phyloP scores from a whole-genome alignment of 139 green algal species.

The Picochlorum sp. region DNA sequence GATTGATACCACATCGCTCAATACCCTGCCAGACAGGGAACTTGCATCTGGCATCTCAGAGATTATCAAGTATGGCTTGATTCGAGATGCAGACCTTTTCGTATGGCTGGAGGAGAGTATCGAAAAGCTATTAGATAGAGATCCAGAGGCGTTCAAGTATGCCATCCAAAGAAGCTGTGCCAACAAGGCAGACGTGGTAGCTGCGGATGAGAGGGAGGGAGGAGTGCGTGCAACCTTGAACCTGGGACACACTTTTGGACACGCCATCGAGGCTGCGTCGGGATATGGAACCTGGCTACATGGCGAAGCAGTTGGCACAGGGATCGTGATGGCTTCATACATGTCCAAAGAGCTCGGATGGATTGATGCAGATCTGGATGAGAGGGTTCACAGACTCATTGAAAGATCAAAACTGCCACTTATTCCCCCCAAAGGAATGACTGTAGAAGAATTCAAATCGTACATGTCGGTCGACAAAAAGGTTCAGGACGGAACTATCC shows the following conservation, averaged over 20 bases:
- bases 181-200: constrained; percentile 94
- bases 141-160: constrained; percentile 72
- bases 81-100: constrained; percentile 86
- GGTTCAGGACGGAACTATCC: constrained; percentile 74
- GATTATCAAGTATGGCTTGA: constrained; percentile 98
- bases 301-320: constrained; percentile 88
- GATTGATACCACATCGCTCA: constrained; percentile 81
- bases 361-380: constrained; percentile 70
- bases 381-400: constrained; percentile 60
- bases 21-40: constrained; percentile 85
- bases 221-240: constrained; percentile 96
- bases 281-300: constrained; percentile 73
- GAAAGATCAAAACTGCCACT: constrained; percentile 54
- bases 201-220: constrained; percentile 84
- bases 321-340: constrained; percentile 93
- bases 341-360: constrained; percentile 82
- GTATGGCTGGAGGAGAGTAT: constrained; percentile 91
- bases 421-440: constrained; percentile 57
- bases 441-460: constrained; percentile 60
- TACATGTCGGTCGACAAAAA: constrained; percentile 99
- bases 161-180: constrained; percentile 90
- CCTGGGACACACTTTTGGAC: constrained; percentile 97
- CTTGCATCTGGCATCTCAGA: constrained; percentile 86
- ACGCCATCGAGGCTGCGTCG: constrained; percentile 87
- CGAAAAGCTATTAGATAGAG: constrained; percentile 67